phyloP scores from a whole-genome alignment of 1,139 yeast species.

The Zygoascus hellenicus region DNA sequence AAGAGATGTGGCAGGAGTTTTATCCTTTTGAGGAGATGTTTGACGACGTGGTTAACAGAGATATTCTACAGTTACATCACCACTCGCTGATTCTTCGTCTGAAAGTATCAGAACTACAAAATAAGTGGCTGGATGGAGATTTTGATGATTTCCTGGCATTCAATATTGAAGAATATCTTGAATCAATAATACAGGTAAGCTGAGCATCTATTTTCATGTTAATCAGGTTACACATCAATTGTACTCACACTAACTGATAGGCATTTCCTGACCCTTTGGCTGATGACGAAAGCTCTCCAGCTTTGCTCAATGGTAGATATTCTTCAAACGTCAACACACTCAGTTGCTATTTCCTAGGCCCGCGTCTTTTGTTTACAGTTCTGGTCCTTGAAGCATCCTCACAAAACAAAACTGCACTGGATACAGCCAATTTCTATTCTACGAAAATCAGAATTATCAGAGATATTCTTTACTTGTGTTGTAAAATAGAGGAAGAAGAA shows the following conservation, averaged over 20 bases:
- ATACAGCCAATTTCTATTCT: neutral
- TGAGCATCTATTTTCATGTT: neutral
- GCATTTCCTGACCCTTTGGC: neutral
- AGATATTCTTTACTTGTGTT: neutral
- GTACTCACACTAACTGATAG: too few relatives aligned
- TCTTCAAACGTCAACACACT: neutral
- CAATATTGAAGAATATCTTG: neutral
- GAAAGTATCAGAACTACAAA: neutral
- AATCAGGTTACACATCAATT: neutral
- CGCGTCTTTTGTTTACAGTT: neutral
- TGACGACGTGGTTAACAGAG: neutral
- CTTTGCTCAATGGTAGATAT: neutral
- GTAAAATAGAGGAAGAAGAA: neutral
- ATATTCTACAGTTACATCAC: neutral
- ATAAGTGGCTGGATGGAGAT: slow-evolving; percentile 1
- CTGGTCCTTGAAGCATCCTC: neutral
- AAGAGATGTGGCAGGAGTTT: slow-evolving; percentile 4
- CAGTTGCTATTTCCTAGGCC: neutral
- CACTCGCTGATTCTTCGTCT: neutral
- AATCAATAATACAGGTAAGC: neutral
- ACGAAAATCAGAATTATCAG: neutral
- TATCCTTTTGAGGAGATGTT: slow-evolving; percentile 1
- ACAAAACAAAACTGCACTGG: neutral
- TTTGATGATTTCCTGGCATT: neutral
- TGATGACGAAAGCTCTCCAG: neutral